Conservation (phyloP, 163 green algal genomes). For the Chloromonas sp. region DNA sequence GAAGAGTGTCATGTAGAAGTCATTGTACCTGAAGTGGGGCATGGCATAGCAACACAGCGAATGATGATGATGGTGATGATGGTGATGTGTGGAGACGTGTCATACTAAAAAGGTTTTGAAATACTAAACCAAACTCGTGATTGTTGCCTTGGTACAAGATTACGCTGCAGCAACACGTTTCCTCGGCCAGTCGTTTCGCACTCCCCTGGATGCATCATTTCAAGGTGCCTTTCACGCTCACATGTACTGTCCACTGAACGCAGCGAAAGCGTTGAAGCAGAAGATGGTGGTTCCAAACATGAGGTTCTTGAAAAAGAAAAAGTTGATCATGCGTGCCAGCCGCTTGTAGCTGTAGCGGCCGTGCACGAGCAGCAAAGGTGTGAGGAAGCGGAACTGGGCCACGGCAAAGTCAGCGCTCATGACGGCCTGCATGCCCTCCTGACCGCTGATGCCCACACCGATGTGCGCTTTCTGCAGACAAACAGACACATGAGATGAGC, state of each 20-base stretch:
- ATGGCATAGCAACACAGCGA: too few relatives aligned
- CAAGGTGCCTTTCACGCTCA: conserved; percentile 1
- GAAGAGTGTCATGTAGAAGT: conserved; percentile 88
- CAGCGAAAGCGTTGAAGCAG: conserved; percentile 65
- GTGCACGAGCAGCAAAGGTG: conserved; percentile 82
- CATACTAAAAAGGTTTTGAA: too few relatives aligned
- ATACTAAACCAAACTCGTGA: too few relatives aligned
- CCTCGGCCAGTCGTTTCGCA: too few relatives aligned
- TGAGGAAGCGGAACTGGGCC: conserved; percentile 82
- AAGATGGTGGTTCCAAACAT: conserved; percentile 79
- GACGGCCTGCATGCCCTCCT: conserved; percentile 74
- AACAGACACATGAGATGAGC: neutral
- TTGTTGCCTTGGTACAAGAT: neutral
- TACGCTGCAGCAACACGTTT: neutral
- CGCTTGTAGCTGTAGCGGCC: conserved; percentile 82
- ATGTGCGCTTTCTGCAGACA: conserved; percentile 5
- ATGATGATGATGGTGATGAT: too few relatives aligned
- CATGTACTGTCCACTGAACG: conserved; percentile 52
- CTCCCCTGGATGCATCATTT: too few relatives aligned
- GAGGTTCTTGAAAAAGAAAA: conserved; percentile 84
- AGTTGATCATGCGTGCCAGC: conserved; percentile 65
- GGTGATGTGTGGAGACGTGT: too few relatives aligned
- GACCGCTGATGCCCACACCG: conserved; percentile 77
- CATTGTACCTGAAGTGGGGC: conserved; percentile 50
- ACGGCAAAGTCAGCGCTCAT: conserved; percentile 75